Percentiles rank a stretch among this genome's conserved stretches.
Conservation (phyloP, 2,329 filamentous ascomycete species). For the Mollisiaceae sp. region DNA sequence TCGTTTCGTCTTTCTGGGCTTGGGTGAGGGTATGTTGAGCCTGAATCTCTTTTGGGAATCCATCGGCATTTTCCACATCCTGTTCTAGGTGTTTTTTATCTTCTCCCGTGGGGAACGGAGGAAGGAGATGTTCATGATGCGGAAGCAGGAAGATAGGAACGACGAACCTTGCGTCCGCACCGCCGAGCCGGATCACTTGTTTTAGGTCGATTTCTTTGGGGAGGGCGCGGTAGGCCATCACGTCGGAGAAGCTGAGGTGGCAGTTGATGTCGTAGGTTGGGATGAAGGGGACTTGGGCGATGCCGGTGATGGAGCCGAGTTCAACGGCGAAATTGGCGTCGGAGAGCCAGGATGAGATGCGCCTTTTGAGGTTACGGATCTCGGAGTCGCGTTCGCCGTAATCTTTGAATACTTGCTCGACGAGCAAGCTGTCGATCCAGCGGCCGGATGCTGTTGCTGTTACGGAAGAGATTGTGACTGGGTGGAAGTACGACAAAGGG, state of each 20-base stretch:
- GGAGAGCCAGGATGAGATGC: slow-evolving; percentile 54
- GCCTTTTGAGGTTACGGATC: slow-evolving; percentile 50
- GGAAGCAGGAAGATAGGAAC: slow-evolving; percentile 57
- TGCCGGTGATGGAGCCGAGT: slow-evolving; percentile 50
- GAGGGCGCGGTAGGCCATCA: slow-evolving; percentile 55
- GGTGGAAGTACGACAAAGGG: slow-evolving; percentile 57
- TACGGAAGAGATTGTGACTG: slow-evolving; percentile 54
- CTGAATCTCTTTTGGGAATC: slow-evolving; percentile 49
- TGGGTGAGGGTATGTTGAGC: slow-evolving; percentile 47
- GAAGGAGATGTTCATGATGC: slow-evolving; percentile 59
- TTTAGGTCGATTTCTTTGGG: slow-evolving; percentile 49
- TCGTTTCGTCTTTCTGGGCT: slow-evolving; percentile 52
- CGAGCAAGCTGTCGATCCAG: slow-evolving; percentile 54
- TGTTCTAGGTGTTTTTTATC: slow-evolving; percentile 44
- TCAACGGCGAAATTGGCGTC: slow-evolving; percentile 59
- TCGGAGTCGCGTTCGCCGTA: slow-evolving; percentile 50
- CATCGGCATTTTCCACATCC: slow-evolving; percentile 49
- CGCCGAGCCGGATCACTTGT: slow-evolving; percentile 56
- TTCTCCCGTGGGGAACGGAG: slow-evolving; percentile 45
- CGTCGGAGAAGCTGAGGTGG: slow-evolving; percentile 51
- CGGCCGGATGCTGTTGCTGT: slow-evolving; percentile 55
- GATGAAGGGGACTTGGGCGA: slow-evolving; percentile 54
- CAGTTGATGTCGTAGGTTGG: slow-evolving; percentile 53
- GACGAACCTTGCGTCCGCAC: slow-evolving; percentile 54
- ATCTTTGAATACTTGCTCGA: slow-evolving; percentile 55